A percentile compares a stretch with the other conserved stretches of the same genome.
phyloP scores from a whole-genome alignment of 305 asterid species.

The Fraxinus greggii region DNA sequence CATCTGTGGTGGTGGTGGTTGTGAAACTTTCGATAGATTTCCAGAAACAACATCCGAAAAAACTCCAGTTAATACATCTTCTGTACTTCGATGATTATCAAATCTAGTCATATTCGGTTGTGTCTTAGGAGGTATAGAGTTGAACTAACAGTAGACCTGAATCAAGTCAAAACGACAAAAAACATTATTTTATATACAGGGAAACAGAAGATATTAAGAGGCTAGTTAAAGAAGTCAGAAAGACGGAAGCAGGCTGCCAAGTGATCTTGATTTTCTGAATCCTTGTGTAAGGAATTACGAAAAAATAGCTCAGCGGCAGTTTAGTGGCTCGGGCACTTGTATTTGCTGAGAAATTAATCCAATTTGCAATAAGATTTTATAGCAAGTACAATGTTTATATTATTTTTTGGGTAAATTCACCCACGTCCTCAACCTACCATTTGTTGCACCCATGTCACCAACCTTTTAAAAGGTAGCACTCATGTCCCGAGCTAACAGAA shows the following conservation, averaged over 20 bases:
- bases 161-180: not conserved
- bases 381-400: not conserved
- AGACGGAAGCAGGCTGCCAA: not conserved
- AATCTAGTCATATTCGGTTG: slow-evolving; percentile 24
- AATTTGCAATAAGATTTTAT: not conserved
- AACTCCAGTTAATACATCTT: slow-evolving; percentile 22
- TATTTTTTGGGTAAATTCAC: not conserved
- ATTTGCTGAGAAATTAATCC: not conserved
- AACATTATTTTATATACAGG: not conserved
- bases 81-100: slow-evolving; percentile 28
- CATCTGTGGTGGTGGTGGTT: slow-evolving; percentile 50
- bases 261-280: not conserved
- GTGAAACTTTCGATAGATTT: slow-evolving; percentile 24
- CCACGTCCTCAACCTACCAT: not conserved
- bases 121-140: slow-evolving; percentile 28
- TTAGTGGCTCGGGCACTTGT: not conserved
- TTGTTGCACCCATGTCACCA: not conserved
- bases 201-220: not conserved
- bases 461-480: not conserved
- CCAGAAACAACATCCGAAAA: slow-evolving; percentile 26
- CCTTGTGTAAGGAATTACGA: not conserved
- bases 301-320: not conserved
- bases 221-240: not conserved
- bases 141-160: slow-evolving; percentile 45
- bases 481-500: not conserved